A percentile compares a stretch with the other conserved stretches of the same genome.
These are phyloP conservation scores for Pseudomonodictys pantanalensis DNA, from an alignment of 495 filamentous ascomycete species.

Conservation along the genomic window DNA sequence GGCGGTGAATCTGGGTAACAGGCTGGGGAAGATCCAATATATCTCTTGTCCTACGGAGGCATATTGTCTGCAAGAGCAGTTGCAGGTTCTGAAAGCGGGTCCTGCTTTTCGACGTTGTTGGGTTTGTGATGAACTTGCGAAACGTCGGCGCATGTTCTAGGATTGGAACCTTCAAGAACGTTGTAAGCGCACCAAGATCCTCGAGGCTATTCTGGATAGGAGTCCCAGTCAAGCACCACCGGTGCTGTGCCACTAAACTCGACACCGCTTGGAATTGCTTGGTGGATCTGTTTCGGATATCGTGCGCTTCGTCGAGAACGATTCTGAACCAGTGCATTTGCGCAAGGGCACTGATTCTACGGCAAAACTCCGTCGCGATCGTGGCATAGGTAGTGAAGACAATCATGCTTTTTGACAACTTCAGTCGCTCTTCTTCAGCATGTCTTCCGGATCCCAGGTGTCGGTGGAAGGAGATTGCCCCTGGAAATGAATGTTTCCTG, in stretches of 20 bases:
- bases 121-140: constrained; percentile 67
- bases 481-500: background rate
- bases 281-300: constrained; percentile 80
- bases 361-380: constrained; percentile 3
- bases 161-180: constrained; percentile 77
- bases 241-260: constrained; percentile 67
- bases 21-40: background rate
- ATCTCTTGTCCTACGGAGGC: background rate
- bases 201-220: constrained; percentile 88
- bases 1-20: background rate
- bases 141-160: constrained; percentile 77
- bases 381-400: constrained; percentile 14
- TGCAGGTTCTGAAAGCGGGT: background rate
- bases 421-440: background rate
- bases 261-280: constrained; percentile 83
- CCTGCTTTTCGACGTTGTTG: constrained; percentile 55
- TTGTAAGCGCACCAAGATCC: constrained; percentile 80
- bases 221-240: constrained; percentile 93
- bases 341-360: background rate
- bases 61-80: constrained; percentile 1
- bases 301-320: constrained; percentile 86
- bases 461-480: background rate
- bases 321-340: too few relatives aligned
- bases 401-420: constrained; percentile 11
- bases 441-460: background rate